Evolutionary conservation across 164 flowering plant species (phyloP), one percentile per base, ranked within the genome.

Genomic region (Stephania japonica): DNA sequence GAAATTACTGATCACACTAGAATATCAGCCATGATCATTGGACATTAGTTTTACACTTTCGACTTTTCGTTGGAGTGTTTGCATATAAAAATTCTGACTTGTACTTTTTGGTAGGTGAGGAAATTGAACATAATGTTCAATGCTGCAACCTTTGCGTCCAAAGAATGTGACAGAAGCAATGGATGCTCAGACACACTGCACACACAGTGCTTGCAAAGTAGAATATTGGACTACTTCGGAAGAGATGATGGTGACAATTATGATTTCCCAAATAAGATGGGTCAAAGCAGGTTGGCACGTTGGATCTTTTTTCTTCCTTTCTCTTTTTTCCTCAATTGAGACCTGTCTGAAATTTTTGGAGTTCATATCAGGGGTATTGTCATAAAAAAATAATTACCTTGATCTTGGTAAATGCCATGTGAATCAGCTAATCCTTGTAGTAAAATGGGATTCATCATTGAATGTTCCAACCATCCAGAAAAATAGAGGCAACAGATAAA

Each of bases 131-230:
- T 84, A 27, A 87, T 96, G 88, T 90, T 71, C 53, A 76, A 81
- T 75, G 91, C 98, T 79, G 95, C 84, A 72, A 72, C 66, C n/a
- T 85, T 74, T 83, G 90, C 98, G 4, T 79, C 84, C 67, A 84
- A 86, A 78, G 69, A 21, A 23, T 91, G 97, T 77, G 75, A 83
- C 14, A 85, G 84, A 70, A 65, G 32, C 61, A 72, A 85, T 67
- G 97, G 93, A 49, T 89, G 95, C 84, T 44, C 47, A 63, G 86
- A 78, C 26, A 43, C 85, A 72, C 81, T 85, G 78, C 99, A 95
- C 80, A 87, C 97, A 1, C 43, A 83, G 67, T 91, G 91, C 77
- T 78, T 96, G 88, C 93, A 89, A 73, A 87, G 74, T 73, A 91
- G 82, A 76, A 91, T 96, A 69, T 70, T 72, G 72, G 85, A 85